Base-by-base conservation (phyloP, 176 grass and related monocot genomes). In the Ananas comosus region DNA sequence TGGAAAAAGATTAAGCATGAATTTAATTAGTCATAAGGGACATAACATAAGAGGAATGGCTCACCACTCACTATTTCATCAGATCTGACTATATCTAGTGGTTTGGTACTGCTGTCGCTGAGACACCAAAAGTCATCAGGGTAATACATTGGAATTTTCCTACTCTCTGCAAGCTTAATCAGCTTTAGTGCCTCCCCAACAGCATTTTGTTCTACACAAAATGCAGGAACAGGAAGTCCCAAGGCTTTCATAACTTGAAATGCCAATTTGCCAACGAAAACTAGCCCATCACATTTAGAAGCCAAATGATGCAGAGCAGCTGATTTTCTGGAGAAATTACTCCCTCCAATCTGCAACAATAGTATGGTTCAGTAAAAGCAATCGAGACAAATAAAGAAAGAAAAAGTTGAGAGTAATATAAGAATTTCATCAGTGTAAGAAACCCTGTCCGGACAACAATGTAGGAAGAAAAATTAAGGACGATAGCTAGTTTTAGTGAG, bases 171-270 rank as follows among this genome's bases (percentile, higher is more conserved):
- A 70, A 79, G 77, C 76, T 87, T 69, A 77, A 96, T 89, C 69
- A 96, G 51, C 24, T 91, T 80, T 71, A 86, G 42, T 50, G 51
- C 88, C 64, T 91, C 78, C 42, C 64, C 66, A 64, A 76, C 64
- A 58, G 78, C 82, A 85, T 87, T 56, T 77, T 64, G 67, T 82
- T 96, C 92, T 28, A 89, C 25, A 51, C 83, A 89, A 70, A 29
- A 28, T 74, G 71, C 42, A 33, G 88, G 79, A 47, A 91, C 83
- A 50, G 78, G 49, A 9, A 91, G 69, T 82, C 86, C 83, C 68
- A 91, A 70, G 56, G 78, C 72, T 13, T 91, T 86, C 83, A 96
- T 96, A 79, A 96, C 82, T 81, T 96, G 92, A 82, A 96, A 88
- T 33, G 88, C 87, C 48, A 91, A 74, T 78, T 91, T 91, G 28